Evolutionary conservation across 148 eudicot genomes (phyloP), one percentile per base, ranked within the genome.

Genomic region (Chenopodium suecicum): DNA sequence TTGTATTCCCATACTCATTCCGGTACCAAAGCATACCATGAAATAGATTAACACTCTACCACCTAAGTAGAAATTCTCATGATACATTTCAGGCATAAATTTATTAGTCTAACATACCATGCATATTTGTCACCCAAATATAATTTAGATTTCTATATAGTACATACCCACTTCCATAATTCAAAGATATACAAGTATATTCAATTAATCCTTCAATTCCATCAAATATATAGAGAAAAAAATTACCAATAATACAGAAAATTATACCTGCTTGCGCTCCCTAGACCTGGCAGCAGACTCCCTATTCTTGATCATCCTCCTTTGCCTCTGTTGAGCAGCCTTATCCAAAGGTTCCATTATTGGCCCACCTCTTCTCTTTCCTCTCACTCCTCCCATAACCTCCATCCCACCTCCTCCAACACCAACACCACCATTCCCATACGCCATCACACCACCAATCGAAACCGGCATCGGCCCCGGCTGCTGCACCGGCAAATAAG

Each of bases 231-330:
- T 4, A 6, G 41, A 34, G 5, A 34, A 34, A 34, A 34, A 34
- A 4, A 34, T 34, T 34, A 34, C 41, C 41, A 34, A 34, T 0
- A 34, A 34, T 4, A 56, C 9, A 32, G 12, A n/a, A 20, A 29
- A 25, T 4, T 2, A 47, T 70, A 95, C 98, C 92, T 95, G 97
- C 77, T 95, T 95, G n/a, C 97, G 86, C 90, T 95, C 98, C 78
- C 97, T 85, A 1, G 97, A 95, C 88, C 96, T 77, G 9, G 98
- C 97, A 62, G 98, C 97, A 12, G 96, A 92, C 84, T 95, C 97
- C 74, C 97, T 86, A 76, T 95, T 95, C 94, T 95, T 95, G 76
- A 93, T 95, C 97, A 95, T 93, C 88, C 97, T 87, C 84, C 92
- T 82, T 62, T 95, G 97, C 85, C 98, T 87, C 84, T 93, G 94